phyloP scores from a whole-genome alignment of 1,139 yeast genomes.

The Pichia cactophila region DNA sequence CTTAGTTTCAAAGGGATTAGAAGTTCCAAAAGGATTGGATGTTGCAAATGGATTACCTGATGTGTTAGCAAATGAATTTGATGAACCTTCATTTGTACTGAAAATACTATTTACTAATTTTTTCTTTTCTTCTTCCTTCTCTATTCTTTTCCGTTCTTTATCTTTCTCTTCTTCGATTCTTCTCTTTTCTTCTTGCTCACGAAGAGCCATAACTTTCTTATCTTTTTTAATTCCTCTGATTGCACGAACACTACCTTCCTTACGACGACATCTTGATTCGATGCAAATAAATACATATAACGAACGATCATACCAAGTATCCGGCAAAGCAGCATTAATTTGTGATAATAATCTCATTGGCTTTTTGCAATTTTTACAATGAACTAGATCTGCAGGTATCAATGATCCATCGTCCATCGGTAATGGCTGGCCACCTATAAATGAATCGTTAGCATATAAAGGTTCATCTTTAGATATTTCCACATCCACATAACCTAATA shows the following conservation, averaged over 20 bases:
- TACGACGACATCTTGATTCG: slow-evolving; percentile 53
- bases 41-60: slow-evolving; percentile 11
- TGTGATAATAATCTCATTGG: slow-evolving; percentile 66
- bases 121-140: slow-evolving; percentile 28
- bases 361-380: slow-evolving; percentile 58
- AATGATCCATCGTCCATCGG: slow-evolving; percentile 34
- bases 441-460: slow-evolving; percentile 63
- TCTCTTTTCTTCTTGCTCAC: slow-evolving; percentile 36
- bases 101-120: slow-evolving; percentile 34
- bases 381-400: slow-evolving; percentile 44
- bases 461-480: slow-evolving; percentile 38
- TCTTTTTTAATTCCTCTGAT: slow-evolving; percentile 68
- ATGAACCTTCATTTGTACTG: slow-evolving; percentile 14
- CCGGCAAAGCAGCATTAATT: slow-evolving; percentile 70
- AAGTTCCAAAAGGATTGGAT: slow-evolving; percentile 26
- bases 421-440: slow-evolving; percentile 69
- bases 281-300: slow-evolving; percentile 75
- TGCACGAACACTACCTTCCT: slow-evolving; percentile 63
- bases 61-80: neutral
- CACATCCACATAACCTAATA: slow-evolving; percentile 60
- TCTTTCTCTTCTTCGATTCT: slow-evolving; percentile 25
- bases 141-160: slow-evolving; percentile 34
- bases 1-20: slow-evolving; percentile 27
- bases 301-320: slow-evolving; percentile 69
- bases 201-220: slow-evolving; percentile 36